Conservation (phyloP, 306 rosid species). For the Pterocarpus santalinus region DNA sequence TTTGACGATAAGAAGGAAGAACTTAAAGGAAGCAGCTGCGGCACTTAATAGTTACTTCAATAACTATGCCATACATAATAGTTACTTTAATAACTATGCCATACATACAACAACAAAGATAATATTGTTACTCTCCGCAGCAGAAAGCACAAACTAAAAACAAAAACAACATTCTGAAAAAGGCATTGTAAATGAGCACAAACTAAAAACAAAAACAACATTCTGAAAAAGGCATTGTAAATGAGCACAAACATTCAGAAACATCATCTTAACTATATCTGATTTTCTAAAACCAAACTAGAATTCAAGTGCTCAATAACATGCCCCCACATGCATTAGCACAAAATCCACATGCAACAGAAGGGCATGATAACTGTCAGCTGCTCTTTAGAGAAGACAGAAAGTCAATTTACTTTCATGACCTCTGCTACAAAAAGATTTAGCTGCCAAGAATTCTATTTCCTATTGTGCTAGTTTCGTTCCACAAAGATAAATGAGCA, state of each 20-base stretch:
- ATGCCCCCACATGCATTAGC: constrained; percentile 30
- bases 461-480: constrained; percentile 11
- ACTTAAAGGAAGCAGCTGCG: background rate
- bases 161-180: background rate
- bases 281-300: constrained; percentile 40
- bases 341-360: constrained; percentile 48
- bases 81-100: background rate
- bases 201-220: background rate
- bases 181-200: constrained; percentile 14
- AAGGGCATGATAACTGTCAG: constrained; percentile 24
- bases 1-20: background rate
- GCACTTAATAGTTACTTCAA: background rate
- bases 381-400: constrained; percentile 48
- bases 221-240: background rate
- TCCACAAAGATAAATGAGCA: constrained; percentile 36
- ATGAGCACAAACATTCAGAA: constrained; percentile 8
- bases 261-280: constrained; percentile 18
- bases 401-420: constrained; percentile 29
- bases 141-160: background rate
- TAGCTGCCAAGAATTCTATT: constrained; percentile 18
- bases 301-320: constrained; percentile 18
- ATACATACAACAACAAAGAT: constrained; percentile 1
- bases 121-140: background rate
- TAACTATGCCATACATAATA: background rate
- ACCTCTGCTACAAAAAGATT: constrained; percentile 35